Conservation (phyloP, 2,329 filamentous ascomycete genomes). For the Colletotrichum sp. region DNA sequence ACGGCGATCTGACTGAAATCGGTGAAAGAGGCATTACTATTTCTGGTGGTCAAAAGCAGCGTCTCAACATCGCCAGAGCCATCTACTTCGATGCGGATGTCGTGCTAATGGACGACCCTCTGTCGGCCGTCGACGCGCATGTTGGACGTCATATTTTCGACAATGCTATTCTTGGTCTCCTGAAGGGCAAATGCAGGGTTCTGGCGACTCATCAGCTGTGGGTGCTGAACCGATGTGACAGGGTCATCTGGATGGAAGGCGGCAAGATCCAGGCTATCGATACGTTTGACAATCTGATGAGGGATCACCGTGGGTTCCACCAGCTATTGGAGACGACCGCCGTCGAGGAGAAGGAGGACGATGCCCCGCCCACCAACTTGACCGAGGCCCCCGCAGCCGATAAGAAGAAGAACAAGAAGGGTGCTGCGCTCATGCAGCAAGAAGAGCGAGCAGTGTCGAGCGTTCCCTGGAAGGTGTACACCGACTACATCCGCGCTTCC, state of each 20-base stretch:
- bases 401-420: conserved; percentile 63
- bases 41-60: conserved; percentile 93
- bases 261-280: conserved; percentile 85
- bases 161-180: conserved; percentile 86
- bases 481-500: conserved; percentile 77
- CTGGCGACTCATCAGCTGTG: conserved; percentile 95
- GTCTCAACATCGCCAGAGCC: conserved; percentile 88
- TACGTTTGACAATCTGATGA: conserved; percentile 89
- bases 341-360: conserved; percentile 67
- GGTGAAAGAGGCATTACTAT: conserved; percentile 95
- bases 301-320: conserved; percentile 77
- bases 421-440: conserved; percentile 72
- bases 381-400: conserved; percentile 45
- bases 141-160: conserved; percentile 85
- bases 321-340: conserved; percentile 86
- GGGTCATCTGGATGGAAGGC: conserved; percentile 91
- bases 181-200: conserved; percentile 88
- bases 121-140: conserved; percentile 73
- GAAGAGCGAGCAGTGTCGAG: conserved; percentile 74
- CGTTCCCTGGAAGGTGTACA: conserved; percentile 82
- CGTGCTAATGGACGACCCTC: conserved; percentile 72
- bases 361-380: conserved; percentile 44
- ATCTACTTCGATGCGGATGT: conserved; percentile 74
- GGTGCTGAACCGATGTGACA: conserved; percentile 87
- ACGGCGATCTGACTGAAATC: conserved; percentile 89